Conservation (phyloP, 2,329 filamentous ascomycete genomes). For the Penicillium sp. region DNA sequence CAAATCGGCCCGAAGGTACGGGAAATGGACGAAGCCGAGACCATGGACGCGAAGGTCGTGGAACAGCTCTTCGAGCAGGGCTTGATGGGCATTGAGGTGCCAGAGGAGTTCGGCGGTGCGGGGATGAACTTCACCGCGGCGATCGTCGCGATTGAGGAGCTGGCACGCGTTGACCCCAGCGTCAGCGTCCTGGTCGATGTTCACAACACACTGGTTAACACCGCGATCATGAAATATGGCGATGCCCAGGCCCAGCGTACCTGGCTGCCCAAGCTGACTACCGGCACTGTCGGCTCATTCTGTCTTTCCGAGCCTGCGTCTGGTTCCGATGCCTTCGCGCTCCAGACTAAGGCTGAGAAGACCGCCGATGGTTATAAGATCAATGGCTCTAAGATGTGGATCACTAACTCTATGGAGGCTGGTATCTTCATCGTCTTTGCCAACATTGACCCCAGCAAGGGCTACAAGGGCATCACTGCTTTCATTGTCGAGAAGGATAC, state of each 20-base stretch:
- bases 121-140: constrained; percentile 99
- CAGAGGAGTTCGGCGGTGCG: constrained; percentile 92
- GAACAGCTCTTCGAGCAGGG: constrained; percentile 97
- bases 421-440: constrained; percentile 97
- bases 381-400: constrained; percentile 98
- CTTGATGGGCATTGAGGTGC: constrained; percentile 95
- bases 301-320: constrained; percentile 90
- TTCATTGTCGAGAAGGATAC: constrained; percentile 91
- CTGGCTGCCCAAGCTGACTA: constrained; percentile 86
- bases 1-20: constrained; percentile 86
- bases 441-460: constrained; percentile 86
- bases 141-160: constrained; percentile 94
- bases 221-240: constrained; percentile 81
- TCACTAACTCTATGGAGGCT: constrained; percentile 94
- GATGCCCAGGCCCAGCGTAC: constrained; percentile 74
- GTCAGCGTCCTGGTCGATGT: constrained; percentile 95
- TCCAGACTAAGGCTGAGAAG: constrained; percentile 85
- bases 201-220: constrained; percentile 97
- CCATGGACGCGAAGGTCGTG: constrained; percentile 83
- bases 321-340: constrained; percentile 91
- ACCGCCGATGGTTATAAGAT: constrained; percentile 81
- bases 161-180: constrained; percentile 88
- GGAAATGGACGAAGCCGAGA: constrained; percentile 95
- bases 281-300: constrained; percentile 84
- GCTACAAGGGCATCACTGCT: constrained; percentile 95